Base-by-base conservation (phyloP, 2,329 filamentous ascomycete species). In the Ophiocordyceps camponoti-saundersi region DNA sequence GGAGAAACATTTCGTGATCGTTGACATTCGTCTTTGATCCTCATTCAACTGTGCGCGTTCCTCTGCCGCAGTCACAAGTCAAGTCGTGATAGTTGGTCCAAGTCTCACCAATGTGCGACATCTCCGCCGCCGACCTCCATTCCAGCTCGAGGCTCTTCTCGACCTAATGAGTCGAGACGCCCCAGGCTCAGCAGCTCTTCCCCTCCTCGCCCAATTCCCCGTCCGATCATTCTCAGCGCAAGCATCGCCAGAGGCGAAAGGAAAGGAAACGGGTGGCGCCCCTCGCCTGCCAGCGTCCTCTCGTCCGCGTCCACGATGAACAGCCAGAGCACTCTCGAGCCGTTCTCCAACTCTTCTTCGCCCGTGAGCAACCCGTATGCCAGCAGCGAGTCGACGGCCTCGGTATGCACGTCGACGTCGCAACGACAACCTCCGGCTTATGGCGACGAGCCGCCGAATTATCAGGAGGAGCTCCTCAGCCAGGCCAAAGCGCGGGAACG, bases 391-490 rank as follows among this genome's bases (percentile, higher is more conserved):
- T 47, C 53, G 7, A 49, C 46, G 6, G 32, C 52, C 16, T 40
- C 50, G 20, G 53, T 47, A 3, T 51, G 48, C 43, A 45, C 48
- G 6, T 44, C 50, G 2, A 23, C 45, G 16, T 53, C 48, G n/a
- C 48, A 48, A 11, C 47, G 48, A 40, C 49, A 53, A 42, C 51
- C 52, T 7, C 50, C 53, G 6, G 50, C 51, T 13, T 53, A 55
- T 41, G 51, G 47, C 40, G 51, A 51, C 23, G 53, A 56, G 23
- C 51, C 51, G 41, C 49, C 51, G 10, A 45, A 44, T 40, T 55
- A 53, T 42, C 45, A 49, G 13, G 50, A 51, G 44, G 47, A 50
- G 10, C 36, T 42, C 7, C 43, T 45, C 6, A 16, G 44, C 23
- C 40, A 46, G 3, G 48, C 48, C 21, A 52, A 52, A 32, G 44